phyloP scores from a whole-genome alignment of 495 filamentous ascomycete species.

The Usnea hakonensis region DNA sequence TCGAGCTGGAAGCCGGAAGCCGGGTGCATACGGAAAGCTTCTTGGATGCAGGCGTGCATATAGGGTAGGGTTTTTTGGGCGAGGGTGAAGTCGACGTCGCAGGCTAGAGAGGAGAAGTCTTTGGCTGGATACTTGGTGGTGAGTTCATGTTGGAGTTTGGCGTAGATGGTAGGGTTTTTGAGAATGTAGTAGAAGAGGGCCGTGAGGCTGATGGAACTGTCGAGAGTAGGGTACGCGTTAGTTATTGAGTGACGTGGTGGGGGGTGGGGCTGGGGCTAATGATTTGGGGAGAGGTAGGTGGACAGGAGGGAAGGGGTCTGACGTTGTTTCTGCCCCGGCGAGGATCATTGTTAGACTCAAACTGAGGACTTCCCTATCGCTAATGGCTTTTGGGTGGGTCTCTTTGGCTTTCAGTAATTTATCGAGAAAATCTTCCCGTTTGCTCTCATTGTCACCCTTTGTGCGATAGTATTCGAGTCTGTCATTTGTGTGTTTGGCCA shows the following conservation, averaged over 20 bases:
- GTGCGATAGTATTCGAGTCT: slow-evolving; percentile 23
- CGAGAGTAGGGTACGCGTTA: background rate
- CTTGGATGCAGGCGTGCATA: slow-evolving; percentile 58
- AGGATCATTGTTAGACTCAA: slow-evolving; percentile 62
- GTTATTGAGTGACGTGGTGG: background rate
- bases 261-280: background rate
- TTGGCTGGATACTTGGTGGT: slow-evolving; percentile 38
- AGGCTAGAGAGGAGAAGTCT: slow-evolving; percentile 35
- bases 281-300: too few species aligned
- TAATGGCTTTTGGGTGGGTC: slow-evolving; percentile 55
- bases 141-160: slow-evolving; percentile 42
- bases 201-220: slow-evolving; percentile 48
- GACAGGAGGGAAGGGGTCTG: background rate
- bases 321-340: slow-evolving; percentile 52
- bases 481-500: slow-evolving; percentile 49
- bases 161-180: slow-evolving; percentile 41
- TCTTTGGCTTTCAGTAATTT: slow-evolving; percentile 41
- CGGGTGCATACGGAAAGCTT: slow-evolving; percentile 56
- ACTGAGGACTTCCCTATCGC: slow-evolving; percentile 52
- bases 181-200: slow-evolving; percentile 59
- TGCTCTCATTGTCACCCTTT: too few species aligned
- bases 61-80: slow-evolving; percentile 47
- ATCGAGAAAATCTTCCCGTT: slow-evolving; percentile 34
- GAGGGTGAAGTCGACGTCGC: slow-evolving; percentile 46
- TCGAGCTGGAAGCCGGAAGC: slow-evolving; percentile 49